These are phyloP conservation scores for Hypoxylon sp. DNA, from an alignment of 2,329 filamentous ascomycete genomes.

Conservation along the genomic window DNA sequence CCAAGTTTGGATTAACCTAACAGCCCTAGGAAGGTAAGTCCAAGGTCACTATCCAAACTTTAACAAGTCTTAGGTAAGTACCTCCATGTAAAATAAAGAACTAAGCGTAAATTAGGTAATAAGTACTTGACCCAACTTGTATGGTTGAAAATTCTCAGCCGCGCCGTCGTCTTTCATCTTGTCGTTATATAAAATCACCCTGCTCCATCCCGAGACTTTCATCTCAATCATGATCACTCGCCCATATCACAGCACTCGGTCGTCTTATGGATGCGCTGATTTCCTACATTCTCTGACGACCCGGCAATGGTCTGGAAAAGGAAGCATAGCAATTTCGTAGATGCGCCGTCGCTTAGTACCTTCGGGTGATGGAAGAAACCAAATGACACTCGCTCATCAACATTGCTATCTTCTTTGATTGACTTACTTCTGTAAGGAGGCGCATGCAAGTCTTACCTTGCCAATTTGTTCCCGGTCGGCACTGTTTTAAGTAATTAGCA, in stretches of 20 bases:
- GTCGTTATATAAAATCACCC: slow-evolving; percentile 18
- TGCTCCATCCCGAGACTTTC: slow-evolving; percentile 4
- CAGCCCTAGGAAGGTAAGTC: background rate
- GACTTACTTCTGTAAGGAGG: slow-evolving; percentile 10
- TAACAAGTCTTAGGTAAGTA: background rate
- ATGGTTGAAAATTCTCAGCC: slow-evolving; percentile 44
- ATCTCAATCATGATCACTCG: slow-evolving; percentile 9
- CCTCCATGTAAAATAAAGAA: slow-evolving; percentile 11
- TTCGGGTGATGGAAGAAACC: slow-evolving; percentile 14
- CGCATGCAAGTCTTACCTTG: slow-evolving; percentile 28
- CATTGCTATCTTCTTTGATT: slow-evolving; percentile 4
- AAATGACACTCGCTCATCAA: slow-evolving; percentile 2
- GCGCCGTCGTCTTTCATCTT: slow-evolving; percentile 21
- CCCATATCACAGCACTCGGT: background rate
- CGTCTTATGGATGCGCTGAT: slow-evolving; percentile 9
- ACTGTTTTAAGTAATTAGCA: slow-evolving; percentile 22
- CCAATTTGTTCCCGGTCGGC: slow-evolving; percentile 1
- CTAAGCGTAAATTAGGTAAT: slow-evolving; percentile 37
- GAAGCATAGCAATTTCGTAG: slow-evolving; percentile 23
- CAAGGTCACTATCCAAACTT: slow-evolving; percentile 1
- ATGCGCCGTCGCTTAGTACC: slow-evolving; percentile 21
- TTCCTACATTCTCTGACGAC: background rate
- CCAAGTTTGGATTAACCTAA: slow-evolving; percentile 7
- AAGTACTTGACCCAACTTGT: slow-evolving; percentile 4
- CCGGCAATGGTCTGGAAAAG: slow-evolving; percentile 10